Evolutionary conservation across 768 basidiomycete genomes (phyloP), one percentile per base, ranked within the genome.

Genomic region (Obba rivulosa): DNA sequence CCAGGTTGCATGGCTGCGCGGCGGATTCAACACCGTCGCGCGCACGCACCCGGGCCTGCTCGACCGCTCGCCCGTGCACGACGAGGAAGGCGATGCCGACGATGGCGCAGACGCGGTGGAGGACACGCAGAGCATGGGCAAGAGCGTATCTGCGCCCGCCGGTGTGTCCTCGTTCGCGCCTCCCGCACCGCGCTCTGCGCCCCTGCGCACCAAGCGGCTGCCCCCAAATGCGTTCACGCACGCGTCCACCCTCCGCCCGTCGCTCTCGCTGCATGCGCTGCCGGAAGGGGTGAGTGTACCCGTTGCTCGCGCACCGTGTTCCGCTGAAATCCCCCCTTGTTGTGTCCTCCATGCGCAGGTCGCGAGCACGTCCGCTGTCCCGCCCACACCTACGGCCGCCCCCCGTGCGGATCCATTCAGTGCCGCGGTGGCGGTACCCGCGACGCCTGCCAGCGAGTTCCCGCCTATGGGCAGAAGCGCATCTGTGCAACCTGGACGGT

Each of bases 21-120:
- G 94, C 23, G 94, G 94, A 3, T 91, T 91, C 61, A 77, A 85
- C 49, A 76, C 81, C 1, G 72, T 91, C 1, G 81, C 75, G 76
- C 67, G 70, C 11, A 79, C 80, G 36, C 66, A 65, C 11, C 71
- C 70, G 4, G 67, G 77, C 39, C 64, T 86, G 36, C 65, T 85
- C 23, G 81, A 83, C 53, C 68, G 70, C 8, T 64, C 67, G 20
- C 73, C 72, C 0, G 73, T 74, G 4, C 62, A 68, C 2, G 75
- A 75, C 14, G 81, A 83, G 17, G 66, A 70, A 1, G 79, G 80
- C 3, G 72, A 76, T 24, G 66, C 69, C 11, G 81, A 80, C 9
- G 60, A 56, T 3, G 57, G 58, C 22, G 53, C 53, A 23, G 56
- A 48, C n/a, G 43, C 45, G 17, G 49, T 43, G 13, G 43, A 45